These are phyloP conservation scores for Candida maltosa DNA, from an alignment of 805 yeast genomes.

Conservation along the genomic window DNA sequence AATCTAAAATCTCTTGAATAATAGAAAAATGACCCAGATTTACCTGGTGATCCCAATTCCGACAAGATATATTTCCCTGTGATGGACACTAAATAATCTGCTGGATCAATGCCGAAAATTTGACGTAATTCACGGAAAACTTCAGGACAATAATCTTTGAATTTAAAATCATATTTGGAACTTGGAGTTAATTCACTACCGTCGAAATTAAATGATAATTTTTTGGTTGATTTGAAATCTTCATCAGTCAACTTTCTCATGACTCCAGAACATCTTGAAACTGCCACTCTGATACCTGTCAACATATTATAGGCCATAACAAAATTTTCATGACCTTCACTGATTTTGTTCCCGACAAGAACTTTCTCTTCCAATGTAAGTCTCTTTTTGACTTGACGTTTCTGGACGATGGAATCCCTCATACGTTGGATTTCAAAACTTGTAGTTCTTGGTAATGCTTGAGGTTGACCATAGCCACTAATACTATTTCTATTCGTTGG, in stretches of 20 bases:
- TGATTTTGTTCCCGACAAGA: constrained; percentile 73
- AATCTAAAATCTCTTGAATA: constrained; percentile 90
- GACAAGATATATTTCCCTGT: constrained; percentile 91
- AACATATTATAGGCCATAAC: constrained; percentile 96
- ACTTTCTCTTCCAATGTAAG: constrained; percentile 53
- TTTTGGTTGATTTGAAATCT: constrained; percentile 72
- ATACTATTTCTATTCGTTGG: constrained; percentile 2
- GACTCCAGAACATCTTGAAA: constrained; percentile 84
- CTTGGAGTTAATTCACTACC: constrained; percentile 92
- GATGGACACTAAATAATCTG: constrained; percentile 87
- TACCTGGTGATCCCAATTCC: constrained; percentile 94
- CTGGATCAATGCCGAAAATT: constrained; percentile 86
- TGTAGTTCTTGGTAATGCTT: constrained; percentile 20
- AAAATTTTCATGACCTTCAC: constrained; percentile 91
- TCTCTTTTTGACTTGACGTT: constrained; percentile 36
- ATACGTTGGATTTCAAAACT: constrained; percentile 46
- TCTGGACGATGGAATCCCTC: constrained; percentile 45
- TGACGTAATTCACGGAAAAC: constrained; percentile 84
- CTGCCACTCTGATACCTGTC: constrained; percentile 94
- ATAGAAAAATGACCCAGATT: constrained; percentile 94
- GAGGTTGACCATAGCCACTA: constrained; percentile 16
- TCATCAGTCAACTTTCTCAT: constrained; percentile 67
- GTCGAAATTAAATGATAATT: constrained; percentile 79
- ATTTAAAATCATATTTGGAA: constrained; percentile 91
- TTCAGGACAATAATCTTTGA: constrained; percentile 93